Evolutionary conservation across 2,329 filamentous ascomycete species (phyloP), one percentile per base, ranked within the genome.

Genomic region (Exserohilum turcica): DNA sequence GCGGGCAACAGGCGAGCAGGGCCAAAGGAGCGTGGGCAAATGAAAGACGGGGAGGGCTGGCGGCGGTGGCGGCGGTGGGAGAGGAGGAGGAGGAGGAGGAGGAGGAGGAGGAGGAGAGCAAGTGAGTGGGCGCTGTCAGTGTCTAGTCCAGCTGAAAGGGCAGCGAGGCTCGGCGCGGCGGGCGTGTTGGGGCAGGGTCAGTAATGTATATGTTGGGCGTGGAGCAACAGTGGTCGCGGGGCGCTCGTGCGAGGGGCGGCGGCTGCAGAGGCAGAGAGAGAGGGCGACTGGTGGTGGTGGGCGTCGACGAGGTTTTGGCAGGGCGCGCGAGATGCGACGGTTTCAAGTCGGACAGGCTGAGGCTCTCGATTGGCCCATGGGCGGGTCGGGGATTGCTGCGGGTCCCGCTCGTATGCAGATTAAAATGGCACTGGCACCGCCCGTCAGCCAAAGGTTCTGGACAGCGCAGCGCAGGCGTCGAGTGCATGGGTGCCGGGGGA

Each of bases 51-150:
- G n/a, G n/a, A n/a, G n/a, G n/a, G n/a, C n/a, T 56, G 57, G 49
- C 39, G 52, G 46, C n/a, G 37, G 37, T 39, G 37, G 19, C 78
- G 84, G 86, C 85, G 36, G 35, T 24, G 18, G 33, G 19, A 13
- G 28, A 27, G 16, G 18, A 24, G 19, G 24, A 19, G 19, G 29
- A n/a, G n/a, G n/a, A n/a, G n/a, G n/a, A n/a, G n/a, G n/a, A n/a
- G n/a, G n/a, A n/a, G n/a, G n/a, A n/a, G n/a, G n/a, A n/a, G 31
- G 42, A 15, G 33, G 33, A 18, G 49, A 52, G 49, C 3, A 42
- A 36, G 43, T 27, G 45, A 40, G 52, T 43, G 21, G 31, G 49
- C 48, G 44, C n/a, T 35, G 52, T 46, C 43, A 39, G 37, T 31
- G 50, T 53, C 48, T 43, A 40, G 57, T 33, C 50, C 42, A 50